Evolutionary conservation across 345 rosid species (phyloP), one percentile per base, ranked within the genome.

Genomic region (Populus euphratica): DNA sequence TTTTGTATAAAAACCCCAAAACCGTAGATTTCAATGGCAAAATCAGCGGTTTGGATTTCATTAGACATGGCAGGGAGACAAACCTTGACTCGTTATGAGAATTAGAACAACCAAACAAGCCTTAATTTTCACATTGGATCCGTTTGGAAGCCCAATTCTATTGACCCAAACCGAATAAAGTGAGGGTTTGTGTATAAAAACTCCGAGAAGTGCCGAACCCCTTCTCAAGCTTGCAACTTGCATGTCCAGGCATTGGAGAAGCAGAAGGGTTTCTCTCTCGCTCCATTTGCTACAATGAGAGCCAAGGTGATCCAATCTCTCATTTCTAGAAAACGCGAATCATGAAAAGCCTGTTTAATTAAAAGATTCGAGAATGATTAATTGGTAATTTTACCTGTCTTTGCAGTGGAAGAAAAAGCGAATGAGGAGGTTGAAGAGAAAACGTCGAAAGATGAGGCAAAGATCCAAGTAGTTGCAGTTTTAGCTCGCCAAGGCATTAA

Each of bases 391-490:
- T 50, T 47, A 47, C 14, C 50, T 12, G 50, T 52, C 35, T 35
- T 52, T 64, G 27, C 82, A 79, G 82, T 83, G 85, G 85, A 83
- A 83, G 82, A 83, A 83, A 78, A 83, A 83, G 85, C 85, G 85
- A 65, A 83, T 79, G 85, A 79, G 85, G 74, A 83, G 85, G 41
- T 73, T 83, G 80, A 83, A 83, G 85, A 76, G 85, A 54, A 76
- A 83, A 80, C 82, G 85, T 77, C 76, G 83, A 79, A 83, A 83
- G 83, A 83, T 83, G 85, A 77, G 85, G 71, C 85, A 83, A 82
- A 76, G 85, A 83, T 83, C 85, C 13, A 83, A 83, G 85, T 83
- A 83, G 85, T 72, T 23, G 67, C 64, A 47, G 50, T 13, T 47
- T 47, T 47, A 47, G 50, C 50, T 47, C 18, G 16, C 13, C 29